Evolutionary conservation across 495 filamentous ascomycete species (phyloP), one percentile per base, ranked within the genome.

Genomic region (Aspergillus mulundensis): DNA sequence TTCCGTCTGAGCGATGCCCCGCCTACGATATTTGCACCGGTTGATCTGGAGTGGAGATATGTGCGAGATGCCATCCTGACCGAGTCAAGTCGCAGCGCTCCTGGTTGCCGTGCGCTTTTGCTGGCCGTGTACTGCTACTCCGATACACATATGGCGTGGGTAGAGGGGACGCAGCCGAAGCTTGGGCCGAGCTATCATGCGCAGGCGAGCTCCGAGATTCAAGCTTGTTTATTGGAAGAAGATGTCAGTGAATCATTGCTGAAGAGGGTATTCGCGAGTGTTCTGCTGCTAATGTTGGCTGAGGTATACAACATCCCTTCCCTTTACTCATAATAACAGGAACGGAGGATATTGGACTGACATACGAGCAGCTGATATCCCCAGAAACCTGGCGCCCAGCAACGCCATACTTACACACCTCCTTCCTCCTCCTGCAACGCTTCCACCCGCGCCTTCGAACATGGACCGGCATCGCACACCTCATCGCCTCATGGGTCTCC

Each of bases 231-330:
- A 5, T 53, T 64, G 10, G 70, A 28, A 28, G 25, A 28, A 4
- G 66, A 70, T n/a, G 61, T 73, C 39, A 40, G 44, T 15, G 62
- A 70, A 23, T 28, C 56, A 18, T 61, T 53, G 0, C 48, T 73
- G 50, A 61, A 68, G 58, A 63, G 62, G 43, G 47, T 69, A 0
- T 69, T 73, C 48, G 58, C 65, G 7, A 50, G 69, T 7, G 62
- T 73, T 15, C 66, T 75, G 40, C 63, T 75, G 46, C 60, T 75
- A 20, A 75, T 75, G 69, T 48, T 75, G 53, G 66, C 72, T 24
- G 72, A 75, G 66, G 71, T 75, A 58, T 23, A 55, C 23, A n/a
- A 28, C 25, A 19, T 25, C 36, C 45, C 3, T 18, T 30, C 7
- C 40, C 44, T 19, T 41, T 19, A 25, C 7, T 45, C 50, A n/a